Conservation (phyloP, 2,329 filamentous ascomycete genomes). For the Xylaria hypoxylon region DNA sequence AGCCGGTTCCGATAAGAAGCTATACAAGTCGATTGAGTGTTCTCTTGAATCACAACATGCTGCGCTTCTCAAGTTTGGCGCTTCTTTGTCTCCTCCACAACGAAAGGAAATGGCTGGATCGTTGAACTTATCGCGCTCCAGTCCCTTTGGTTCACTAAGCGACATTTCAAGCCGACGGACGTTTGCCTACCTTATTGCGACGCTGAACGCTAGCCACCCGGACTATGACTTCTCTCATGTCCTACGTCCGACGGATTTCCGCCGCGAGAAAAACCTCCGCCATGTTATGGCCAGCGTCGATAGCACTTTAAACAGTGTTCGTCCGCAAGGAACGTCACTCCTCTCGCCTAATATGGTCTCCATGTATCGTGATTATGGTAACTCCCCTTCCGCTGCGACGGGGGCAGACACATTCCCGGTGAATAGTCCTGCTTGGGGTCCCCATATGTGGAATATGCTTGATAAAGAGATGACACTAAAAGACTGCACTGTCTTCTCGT, state of each 20-base stretch:
- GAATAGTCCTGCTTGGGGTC: conserved; percentile 79
- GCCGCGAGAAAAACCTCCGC: conserved; percentile 81
- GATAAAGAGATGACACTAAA: conserved; percentile 95
- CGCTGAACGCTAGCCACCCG: conserved; percentile 92
- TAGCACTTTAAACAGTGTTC: conserved; percentile 86
- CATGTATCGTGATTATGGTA: conserved; percentile 55
- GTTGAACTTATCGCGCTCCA: conserved; percentile 84
- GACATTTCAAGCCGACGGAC: conserved; percentile 90
- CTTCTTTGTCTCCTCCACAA: conserved; percentile 86
- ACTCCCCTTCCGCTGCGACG: conserved; percentile 53
- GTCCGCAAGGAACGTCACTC: conserved; percentile 66
- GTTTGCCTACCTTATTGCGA: conserved; percentile 96
- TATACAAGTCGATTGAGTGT: conserved; percentile 95
- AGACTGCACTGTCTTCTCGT: conserved; percentile 90
- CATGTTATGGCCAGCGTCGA: conserved; percentile 89
- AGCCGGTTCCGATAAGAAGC: conserved; percentile 93
- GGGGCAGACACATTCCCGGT: conserved; percentile 55
- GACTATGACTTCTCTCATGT: conserved; percentile 98
- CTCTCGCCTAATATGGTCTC: conserved; percentile 53
- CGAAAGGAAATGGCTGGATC: conserved; percentile 74
- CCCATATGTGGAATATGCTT: conserved; percentile 90
- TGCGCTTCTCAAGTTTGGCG: conserved; percentile 85
- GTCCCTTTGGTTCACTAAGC: conserved; percentile 90
- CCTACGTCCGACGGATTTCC: conserved; percentile 89
- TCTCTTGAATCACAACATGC: conserved; percentile 93